Percentiles rank a stretch among this genome's conserved stretches.
These are phyloP conservation scores for Sphaerulina populicola DNA, from an alignment of 2,329 filamentous ascomycete genomes.

Conservation along the genomic window DNA sequence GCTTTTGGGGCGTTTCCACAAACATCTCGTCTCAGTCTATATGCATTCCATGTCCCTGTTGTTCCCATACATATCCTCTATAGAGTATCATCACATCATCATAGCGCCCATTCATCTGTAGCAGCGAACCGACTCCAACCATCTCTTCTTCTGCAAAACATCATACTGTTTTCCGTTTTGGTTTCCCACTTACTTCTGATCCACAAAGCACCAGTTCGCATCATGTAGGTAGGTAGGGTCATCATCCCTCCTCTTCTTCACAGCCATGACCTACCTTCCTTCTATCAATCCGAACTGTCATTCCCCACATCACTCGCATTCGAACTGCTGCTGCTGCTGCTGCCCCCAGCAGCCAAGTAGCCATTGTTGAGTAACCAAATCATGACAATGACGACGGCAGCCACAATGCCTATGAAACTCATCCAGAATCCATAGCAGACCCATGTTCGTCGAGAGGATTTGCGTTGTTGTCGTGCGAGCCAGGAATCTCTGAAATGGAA, in stretches of 20 bases:
- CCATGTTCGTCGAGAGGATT: conserved; percentile 40
- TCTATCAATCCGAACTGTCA: neutral
- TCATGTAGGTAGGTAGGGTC: too few relatives aligned
- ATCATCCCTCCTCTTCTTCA: too few relatives aligned
- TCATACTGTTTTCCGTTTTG: too few relatives aligned
- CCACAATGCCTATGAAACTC: conserved; percentile 39
- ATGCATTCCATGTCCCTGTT: neutral
- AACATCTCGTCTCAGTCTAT: neutral
- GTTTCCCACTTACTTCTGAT: too few relatives aligned
- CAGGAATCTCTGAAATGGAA: conserved; percentile 43
- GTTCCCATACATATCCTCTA: neutral
- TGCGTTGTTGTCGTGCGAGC: conserved; percentile 45
- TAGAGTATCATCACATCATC: neutral
- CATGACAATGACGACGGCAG: conserved; percentile 40
- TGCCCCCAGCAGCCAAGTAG: conserved; percentile 4
- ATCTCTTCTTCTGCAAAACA: too few relatives aligned
- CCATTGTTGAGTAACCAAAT: conserved; percentile 35
- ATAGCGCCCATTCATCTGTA: neutral
- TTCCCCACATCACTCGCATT: neutral
- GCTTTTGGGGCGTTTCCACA: neutral
- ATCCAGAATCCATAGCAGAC: conserved; percentile 45
- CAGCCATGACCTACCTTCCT: neutral
- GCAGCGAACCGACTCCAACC: too few relatives aligned
- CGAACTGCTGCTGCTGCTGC: too few relatives aligned
- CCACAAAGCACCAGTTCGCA: too few relatives aligned